Percentiles rank a stretch among this genome's conserved stretches.
phyloP scores from a whole-genome alignment of 208 protist species.

The Trypanosoma rangeli region DNA sequence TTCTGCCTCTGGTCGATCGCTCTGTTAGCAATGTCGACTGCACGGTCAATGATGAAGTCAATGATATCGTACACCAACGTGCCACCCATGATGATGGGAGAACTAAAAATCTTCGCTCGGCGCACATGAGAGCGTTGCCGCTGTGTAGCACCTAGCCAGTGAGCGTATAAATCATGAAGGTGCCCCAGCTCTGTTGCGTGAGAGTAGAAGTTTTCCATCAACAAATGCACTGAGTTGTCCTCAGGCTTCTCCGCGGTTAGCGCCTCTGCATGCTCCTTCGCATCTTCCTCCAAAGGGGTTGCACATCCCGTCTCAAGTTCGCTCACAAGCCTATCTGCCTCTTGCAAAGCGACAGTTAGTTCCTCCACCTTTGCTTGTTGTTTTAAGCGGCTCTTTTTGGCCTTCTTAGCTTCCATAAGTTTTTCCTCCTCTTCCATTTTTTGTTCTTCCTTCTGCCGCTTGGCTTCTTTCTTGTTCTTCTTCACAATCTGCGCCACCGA shows the following conservation, averaged over 20 bases:
- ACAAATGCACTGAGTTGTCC: slow-evolving; percentile 54
- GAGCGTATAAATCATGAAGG: slow-evolving; percentile 64
- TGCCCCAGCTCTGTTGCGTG: slow-evolving; percentile 53
- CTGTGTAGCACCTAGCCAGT: slow-evolving; percentile 55
- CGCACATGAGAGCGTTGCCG: slow-evolving; percentile 65
- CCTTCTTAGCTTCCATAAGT: slow-evolving; percentile 77
- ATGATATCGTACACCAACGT: slow-evolving; percentile 80
- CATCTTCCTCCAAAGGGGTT: slow-evolving; percentile 2
- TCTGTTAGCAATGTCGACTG: slow-evolving; percentile 74
- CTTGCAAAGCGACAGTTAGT: slow-evolving; percentile 24
- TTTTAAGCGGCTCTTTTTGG: slow-evolving; percentile 80
- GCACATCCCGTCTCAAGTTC: slow-evolving; percentile 23
- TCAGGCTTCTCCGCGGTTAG: slow-evolving; percentile 6
- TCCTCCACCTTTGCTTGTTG: slow-evolving; percentile 47
- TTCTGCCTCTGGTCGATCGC: slow-evolving; percentile 23
- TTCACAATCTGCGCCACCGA: slow-evolving; percentile 45
- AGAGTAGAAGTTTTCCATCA: slow-evolving; percentile 66
- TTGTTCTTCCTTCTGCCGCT: slow-evolving; percentile 57
- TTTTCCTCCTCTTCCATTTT: slow-evolving; percentile 48
- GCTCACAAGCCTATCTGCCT: slow-evolving; percentile 23
- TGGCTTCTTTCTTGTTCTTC: slow-evolving; percentile 76
- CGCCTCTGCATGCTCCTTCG: background rate
- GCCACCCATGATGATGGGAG: slow-evolving; percentile 64
- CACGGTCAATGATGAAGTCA: slow-evolving; percentile 75
- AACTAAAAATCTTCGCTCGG: slow-evolving; percentile 74